These are phyloP conservation scores for Solanum tarapatanum DNA, from an alignment of 257 asterid genomes.

Conservation along the genomic window DNA sequence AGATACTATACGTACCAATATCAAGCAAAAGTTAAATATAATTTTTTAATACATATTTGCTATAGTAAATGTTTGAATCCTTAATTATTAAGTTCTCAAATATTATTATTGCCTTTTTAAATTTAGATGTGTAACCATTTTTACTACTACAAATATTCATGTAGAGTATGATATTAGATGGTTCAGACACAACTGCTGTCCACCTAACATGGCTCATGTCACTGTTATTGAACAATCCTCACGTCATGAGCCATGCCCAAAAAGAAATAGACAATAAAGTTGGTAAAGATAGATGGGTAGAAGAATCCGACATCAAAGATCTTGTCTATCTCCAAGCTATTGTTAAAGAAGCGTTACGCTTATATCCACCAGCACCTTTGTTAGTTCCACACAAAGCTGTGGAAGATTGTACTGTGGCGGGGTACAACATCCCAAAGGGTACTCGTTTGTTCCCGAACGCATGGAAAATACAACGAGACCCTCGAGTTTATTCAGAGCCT, in stretches of 20 bases:
- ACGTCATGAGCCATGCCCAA: slow-evolving; percentile 22
- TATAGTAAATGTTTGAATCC: no score
- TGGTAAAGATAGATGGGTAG: slow-evolving; percentile 39
- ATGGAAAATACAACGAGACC: slow-evolving; percentile 49
- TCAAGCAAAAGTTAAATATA: no score
- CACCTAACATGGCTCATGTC: slow-evolving; percentile 37
- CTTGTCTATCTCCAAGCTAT: slow-evolving; percentile 40
- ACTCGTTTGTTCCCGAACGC: slow-evolving; percentile 29
- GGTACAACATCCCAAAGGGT: slow-evolving; percentile 28
- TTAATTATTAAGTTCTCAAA: no score
- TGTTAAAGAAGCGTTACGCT: slow-evolving; percentile 43
- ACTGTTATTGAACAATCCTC: slow-evolving; percentile 21
- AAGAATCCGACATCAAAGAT: slow-evolving; percentile 34
- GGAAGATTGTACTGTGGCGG: slow-evolving; percentile 25
- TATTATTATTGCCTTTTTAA: no score
- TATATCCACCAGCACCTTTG: slow-evolving; percentile 42
- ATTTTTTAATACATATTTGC: no score
- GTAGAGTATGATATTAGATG: slow-evolving; percentile 45
- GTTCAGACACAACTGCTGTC: slow-evolving; percentile 42
- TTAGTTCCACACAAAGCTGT: slow-evolving; percentile 28
- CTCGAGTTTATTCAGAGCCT: slow-evolving; percentile 32
- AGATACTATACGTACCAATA: no score
- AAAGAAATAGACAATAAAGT: slow-evolving; percentile 27
- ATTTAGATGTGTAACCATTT: neutral
- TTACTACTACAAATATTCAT: neutral